Conservation (phyloP, 306 rosid species). For the Cicer judaicum region DNA sequence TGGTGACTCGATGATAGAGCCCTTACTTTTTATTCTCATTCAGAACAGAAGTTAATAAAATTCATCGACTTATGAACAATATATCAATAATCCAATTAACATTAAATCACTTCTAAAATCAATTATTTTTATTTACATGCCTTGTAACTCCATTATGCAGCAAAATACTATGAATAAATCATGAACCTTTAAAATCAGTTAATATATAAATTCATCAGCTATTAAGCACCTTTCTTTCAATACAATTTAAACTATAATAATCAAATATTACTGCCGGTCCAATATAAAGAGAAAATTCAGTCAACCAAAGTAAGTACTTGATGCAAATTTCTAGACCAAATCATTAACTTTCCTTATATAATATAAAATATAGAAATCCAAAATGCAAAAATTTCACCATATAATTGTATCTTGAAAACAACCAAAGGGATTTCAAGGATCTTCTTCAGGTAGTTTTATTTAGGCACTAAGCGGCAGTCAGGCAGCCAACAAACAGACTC, state of each 20-base stretch:
- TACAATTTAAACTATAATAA: not conserved
- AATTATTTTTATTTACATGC: not conserved
- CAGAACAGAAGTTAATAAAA: not conserved
- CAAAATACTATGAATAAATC: not conserved
- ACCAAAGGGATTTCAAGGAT: conserved; percentile 58
- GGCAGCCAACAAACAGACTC: conserved; percentile 3
- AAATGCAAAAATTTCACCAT: conserved; percentile 43
- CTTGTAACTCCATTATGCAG: not conserved
- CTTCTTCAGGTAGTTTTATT: conserved; percentile 56
- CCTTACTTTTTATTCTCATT: conserved; percentile 6
- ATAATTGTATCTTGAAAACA: conserved; percentile 66
- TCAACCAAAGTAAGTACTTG: no score
- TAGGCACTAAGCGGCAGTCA: conserved; percentile 45
- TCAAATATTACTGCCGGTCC: no score
- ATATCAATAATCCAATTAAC: not conserved
- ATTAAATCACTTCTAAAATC: not conserved
- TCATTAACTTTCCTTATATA: no score
- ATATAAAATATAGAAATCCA: no score
- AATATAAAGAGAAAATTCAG: no score
- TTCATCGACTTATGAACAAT: not conserved
- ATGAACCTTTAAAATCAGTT: not conserved
- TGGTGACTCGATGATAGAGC: conserved; percentile 53
- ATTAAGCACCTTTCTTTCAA: not conserved
- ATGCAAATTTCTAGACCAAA: no score
- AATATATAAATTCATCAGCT: no score